phyloP scores from a whole-genome alignment of 2,329 filamentous ascomycete genomes.

The Alternaria sp. region DNA sequence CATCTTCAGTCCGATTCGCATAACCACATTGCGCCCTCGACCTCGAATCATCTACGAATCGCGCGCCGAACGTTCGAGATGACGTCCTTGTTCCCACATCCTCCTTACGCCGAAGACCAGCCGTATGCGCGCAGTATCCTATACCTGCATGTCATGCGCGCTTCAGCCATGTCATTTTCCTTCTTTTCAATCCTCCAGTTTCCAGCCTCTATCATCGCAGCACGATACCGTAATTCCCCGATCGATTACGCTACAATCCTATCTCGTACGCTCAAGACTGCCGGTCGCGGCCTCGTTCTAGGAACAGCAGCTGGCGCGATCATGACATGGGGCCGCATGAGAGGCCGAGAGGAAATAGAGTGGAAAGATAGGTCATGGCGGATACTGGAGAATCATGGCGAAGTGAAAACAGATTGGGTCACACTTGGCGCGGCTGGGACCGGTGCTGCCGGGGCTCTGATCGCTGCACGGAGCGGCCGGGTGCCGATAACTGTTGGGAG shows the following conservation, averaged over 20 bases:
- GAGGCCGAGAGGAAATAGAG: slow-evolving; percentile 64
- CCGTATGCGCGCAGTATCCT: slow-evolving; percentile 62
- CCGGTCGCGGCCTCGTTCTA: slow-evolving; percentile 55
- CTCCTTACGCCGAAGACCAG: slow-evolving; percentile 69
- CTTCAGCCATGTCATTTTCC: slow-evolving; percentile 61
- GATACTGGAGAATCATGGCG: slow-evolving; percentile 61
- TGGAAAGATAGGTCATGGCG: slow-evolving; percentile 71
- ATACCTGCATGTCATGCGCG: slow-evolving; percentile 64
- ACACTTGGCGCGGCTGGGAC: slow-evolving; percentile 54
- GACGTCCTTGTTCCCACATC: slow-evolving; percentile 63
- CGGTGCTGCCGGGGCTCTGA: slow-evolving; percentile 41
- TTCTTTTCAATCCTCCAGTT: slow-evolving; percentile 54
- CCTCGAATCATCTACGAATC: background rate
- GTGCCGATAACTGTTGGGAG: slow-evolving; percentile 42
- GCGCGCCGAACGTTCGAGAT: slow-evolving; percentile 43
- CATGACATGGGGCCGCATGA: slow-evolving; percentile 60
- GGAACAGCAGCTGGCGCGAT: slow-evolving; percentile 55
- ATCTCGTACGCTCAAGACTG: slow-evolving; percentile 53
- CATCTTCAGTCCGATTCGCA: background rate
- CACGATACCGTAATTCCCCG: slow-evolving; percentile 28
- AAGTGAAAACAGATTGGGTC: slow-evolving; percentile 65
- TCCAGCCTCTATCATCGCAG: slow-evolving; percentile 36
- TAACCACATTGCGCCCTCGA: background rate
- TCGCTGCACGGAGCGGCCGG: slow-evolving; percentile 38
- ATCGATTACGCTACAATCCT: slow-evolving; percentile 31